phyloP scores from a whole-genome alignment of 2,329 filamentous ascomycete species.

The Dendrostoma leiphaemia region DNA sequence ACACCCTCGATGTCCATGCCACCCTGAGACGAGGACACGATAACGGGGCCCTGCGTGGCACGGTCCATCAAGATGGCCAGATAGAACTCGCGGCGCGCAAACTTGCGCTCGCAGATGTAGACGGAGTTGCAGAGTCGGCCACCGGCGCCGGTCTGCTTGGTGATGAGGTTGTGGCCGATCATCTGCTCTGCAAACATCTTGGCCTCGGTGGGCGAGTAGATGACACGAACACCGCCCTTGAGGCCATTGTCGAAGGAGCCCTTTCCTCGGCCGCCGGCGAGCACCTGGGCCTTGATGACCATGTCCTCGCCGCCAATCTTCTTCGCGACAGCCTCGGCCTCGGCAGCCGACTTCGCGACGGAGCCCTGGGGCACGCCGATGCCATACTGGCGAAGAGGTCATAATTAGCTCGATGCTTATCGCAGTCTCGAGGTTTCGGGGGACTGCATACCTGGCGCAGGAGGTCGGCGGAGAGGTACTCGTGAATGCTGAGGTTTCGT shows the following conservation, averaged over 20 bases:
- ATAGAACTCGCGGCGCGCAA: conserved; percentile 98
- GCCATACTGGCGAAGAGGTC: conserved; percentile 67
- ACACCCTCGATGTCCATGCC: conserved; percentile 99
- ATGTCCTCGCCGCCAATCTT: conserved; percentile 91
- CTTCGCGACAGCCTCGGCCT: conserved; percentile 91
- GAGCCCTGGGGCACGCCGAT: conserved; percentile 88
- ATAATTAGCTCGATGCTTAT: conserved; percentile 17
- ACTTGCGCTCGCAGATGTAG: conserved; percentile 99
- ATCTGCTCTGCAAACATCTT: conserved; percentile 99
- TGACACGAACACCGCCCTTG: conserved; percentile 97
- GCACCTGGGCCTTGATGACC: conserved; percentile 99
- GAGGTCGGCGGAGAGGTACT: conserved; percentile 94
- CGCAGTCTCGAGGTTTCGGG: conserved; percentile 3
- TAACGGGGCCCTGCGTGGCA: conserved; percentile 83
- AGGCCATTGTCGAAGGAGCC: conserved; percentile 97
- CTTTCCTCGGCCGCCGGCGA: conserved; percentile 97
- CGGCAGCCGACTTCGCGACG: conserved; percentile 77
- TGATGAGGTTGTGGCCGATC: conserved; percentile 99
- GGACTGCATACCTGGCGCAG: conserved; percentile 62
- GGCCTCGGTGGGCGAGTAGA: conserved; percentile 95
- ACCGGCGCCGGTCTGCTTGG: conserved; percentile 94
- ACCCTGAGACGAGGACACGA: conserved; percentile 96
- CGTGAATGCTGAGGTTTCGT: conserved; percentile 92
- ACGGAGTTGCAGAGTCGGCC: conserved; percentile 96
- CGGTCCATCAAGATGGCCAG: conserved; percentile 98